These are phyloP conservation scores for Saururus chinensis DNA, from an alignment of 164 flowering plant species.

Conservation along the genomic window DNA sequence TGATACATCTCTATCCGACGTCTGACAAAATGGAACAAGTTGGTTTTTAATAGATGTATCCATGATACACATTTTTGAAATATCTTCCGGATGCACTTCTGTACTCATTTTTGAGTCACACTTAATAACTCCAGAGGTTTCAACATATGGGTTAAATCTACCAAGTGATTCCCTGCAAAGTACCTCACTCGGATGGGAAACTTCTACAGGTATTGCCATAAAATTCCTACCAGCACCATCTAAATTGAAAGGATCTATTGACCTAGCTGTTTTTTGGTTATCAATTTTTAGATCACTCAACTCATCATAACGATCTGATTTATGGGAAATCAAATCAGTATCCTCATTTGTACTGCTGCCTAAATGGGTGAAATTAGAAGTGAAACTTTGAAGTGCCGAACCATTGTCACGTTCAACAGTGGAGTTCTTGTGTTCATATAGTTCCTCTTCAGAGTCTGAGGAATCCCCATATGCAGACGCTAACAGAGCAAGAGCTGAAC, in stretches of 20 bases:
- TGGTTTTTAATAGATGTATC: conserved; percentile 17
- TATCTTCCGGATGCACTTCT: conserved; percentile 6
- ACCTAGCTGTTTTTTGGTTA: neutral
- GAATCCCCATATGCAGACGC: conserved; percentile 72
- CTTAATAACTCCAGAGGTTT: conserved; percentile 7
- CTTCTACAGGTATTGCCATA: conserved; percentile 7
- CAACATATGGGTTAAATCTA: neutral
- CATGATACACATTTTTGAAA: conserved; percentile 7
- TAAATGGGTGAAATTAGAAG: conserved; percentile 13
- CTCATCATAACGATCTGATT: neutral
- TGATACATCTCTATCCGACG: conserved; percentile 59
- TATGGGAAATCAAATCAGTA: neutral
- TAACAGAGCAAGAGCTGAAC: conserved; percentile 69
- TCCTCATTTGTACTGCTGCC: conserved; percentile 2
- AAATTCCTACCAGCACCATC: conserved; percentile 17
- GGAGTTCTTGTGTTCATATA: conserved; percentile 22
- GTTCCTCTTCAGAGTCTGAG: conserved; percentile 84
- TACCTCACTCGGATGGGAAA: neutral
- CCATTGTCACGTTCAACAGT: conserved; percentile 16
- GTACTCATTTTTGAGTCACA: conserved; percentile 7
- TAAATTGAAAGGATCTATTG: conserved; percentile 18
- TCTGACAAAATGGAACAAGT: conserved; percentile 19
- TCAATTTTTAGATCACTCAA: neutral
- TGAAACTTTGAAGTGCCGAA: conserved; percentile 14
- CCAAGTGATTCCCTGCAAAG: conserved; percentile 2